A percentile compares a stretch with the other conserved stretches of the same genome.
phyloP scores from a whole-genome alignment of 768 basidiomycete genomes.

The Tylopilus subfusipes region DNA sequence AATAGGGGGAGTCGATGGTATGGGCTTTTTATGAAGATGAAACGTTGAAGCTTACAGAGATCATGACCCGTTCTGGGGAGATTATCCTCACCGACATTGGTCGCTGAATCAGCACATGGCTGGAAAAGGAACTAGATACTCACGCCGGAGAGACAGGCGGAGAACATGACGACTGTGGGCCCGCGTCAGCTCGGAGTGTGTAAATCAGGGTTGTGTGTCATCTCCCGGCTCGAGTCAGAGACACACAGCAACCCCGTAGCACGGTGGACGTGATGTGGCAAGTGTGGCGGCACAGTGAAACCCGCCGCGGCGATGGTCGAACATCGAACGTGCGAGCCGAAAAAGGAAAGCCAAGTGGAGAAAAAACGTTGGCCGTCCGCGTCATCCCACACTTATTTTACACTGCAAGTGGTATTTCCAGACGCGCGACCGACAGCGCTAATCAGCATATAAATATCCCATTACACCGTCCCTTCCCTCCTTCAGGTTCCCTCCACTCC shows the following conservation, averaged over 20 bases:
- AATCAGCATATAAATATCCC: slow-evolving; percentile 12
- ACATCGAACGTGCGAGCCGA: slow-evolving; percentile 28
- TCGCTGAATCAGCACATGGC: slow-evolving; percentile 8
- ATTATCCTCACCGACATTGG: not conserved
- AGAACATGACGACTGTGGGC: too few species aligned
- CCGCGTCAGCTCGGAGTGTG: not conserved
- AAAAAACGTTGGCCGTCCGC: too few species aligned
- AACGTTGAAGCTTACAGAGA: not conserved
- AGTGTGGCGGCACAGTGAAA: not conserved
- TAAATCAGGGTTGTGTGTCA: not conserved
- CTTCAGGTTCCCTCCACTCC: not conserved
- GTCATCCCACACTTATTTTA: not conserved
- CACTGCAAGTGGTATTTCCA: not conserved
- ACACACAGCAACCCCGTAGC: not conserved
- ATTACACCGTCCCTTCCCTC: not conserved
- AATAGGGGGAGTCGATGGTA: not conserved
- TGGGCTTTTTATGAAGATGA: not conserved
- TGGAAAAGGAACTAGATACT: not conserved
- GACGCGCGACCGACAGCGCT: slow-evolving; percentile 10
- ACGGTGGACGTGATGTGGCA: not conserved
- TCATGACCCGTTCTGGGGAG: not conserved
- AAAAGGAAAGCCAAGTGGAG: slow-evolving; percentile 18
- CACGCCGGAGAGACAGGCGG: not conserved
- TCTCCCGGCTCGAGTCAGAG: not conserved
- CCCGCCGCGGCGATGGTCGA: too few species aligned